Conservation (phyloP, 768 basidiomycete genomes). For the Boletus reticulatus region DNA sequence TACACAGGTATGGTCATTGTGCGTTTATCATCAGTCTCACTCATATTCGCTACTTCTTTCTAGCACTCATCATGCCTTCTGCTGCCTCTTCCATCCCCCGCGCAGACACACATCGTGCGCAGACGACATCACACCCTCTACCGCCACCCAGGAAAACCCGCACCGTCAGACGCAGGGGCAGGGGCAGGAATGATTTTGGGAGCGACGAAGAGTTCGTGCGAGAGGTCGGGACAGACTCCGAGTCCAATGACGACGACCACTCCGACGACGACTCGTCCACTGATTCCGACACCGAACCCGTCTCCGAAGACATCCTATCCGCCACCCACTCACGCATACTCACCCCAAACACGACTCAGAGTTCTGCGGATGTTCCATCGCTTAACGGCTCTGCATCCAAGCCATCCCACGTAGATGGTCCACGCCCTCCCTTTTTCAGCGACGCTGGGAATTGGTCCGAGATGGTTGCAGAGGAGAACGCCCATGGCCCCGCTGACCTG, state of each 20-base stretch:
- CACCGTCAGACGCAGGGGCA: slow-evolving; percentile 59
- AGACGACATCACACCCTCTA: slow-evolving; percentile 32
- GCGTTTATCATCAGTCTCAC: neutral
- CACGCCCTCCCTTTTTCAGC: slow-evolving; percentile 51
- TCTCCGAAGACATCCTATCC: slow-evolving; percentile 57
- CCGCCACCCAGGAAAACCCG: slow-evolving; percentile 36
- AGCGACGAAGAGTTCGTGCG: slow-evolving; percentile 81
- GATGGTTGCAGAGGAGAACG: slow-evolving; percentile 74
- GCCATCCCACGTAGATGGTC: slow-evolving; percentile 30
- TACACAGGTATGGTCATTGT: neutral
- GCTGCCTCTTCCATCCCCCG: slow-evolving; percentile 34
- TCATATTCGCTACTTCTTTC: slow-evolving; percentile 1
- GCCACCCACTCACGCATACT: slow-evolving; percentile 51
- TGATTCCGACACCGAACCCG: slow-evolving; percentile 72
- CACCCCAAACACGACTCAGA: slow-evolving; percentile 69
- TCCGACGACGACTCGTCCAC: slow-evolving; percentile 59
- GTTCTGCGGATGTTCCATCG: slow-evolving; percentile 44
- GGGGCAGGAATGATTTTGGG: slow-evolving; percentile 54
- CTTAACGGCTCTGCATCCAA: slow-evolving; percentile 24
- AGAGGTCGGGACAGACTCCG: slow-evolving; percentile 69
- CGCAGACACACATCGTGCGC: slow-evolving; percentile 28
- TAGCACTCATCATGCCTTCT: slow-evolving; percentile 46
- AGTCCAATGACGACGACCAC: slow-evolving; percentile 56
- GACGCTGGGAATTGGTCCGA: slow-evolving; percentile 70
- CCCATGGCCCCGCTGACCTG: slow-evolving; percentile 61